These are phyloP conservation scores for Cucumis cinereus DNA, from an alignment of 306 rosid species.

Conservation along the genomic window DNA sequence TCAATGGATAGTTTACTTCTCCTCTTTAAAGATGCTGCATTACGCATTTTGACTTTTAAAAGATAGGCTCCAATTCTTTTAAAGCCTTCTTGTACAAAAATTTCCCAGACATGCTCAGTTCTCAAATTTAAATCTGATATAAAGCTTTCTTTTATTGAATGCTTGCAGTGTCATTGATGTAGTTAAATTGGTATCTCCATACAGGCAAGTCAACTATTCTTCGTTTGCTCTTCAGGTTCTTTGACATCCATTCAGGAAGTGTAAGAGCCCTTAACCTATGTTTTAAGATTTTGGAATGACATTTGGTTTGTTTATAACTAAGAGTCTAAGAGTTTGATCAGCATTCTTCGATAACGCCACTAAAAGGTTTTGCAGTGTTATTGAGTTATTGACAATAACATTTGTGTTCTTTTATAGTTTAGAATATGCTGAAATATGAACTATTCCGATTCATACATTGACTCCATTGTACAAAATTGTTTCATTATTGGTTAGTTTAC, in stretches of 20 bases:
- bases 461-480: background rate
- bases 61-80: background rate
- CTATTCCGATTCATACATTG: background rate
- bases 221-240: conserved; percentile 90
- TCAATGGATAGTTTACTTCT: background rate
- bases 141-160: background rate
- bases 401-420: background rate
- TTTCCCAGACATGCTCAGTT: background rate
- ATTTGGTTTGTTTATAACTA: background rate
- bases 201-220: conserved; percentile 97
- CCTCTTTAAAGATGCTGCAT: background rate
- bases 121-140: conserved; percentile 7
- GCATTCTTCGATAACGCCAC: background rate
- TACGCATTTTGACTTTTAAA: background rate
- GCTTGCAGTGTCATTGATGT: conserved; percentile 15
- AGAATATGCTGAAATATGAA: background rate
- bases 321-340: background rate
- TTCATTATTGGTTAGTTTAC: background rate
- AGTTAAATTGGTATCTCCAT: conserved; percentile 22
- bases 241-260: conserved; percentile 74
- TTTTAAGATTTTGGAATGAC: conserved; percentile 7
- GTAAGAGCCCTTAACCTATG: conserved; percentile 47
- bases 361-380: background rate
- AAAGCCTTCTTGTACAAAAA: background rate
- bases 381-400: background rate